A percentile compares a stretch with the other conserved stretches of the same genome.
These are phyloP conservation scores for Inosperma sp. DNA, from an alignment of 768 basidiomycete genomes.

Conservation along the genomic window DNA sequence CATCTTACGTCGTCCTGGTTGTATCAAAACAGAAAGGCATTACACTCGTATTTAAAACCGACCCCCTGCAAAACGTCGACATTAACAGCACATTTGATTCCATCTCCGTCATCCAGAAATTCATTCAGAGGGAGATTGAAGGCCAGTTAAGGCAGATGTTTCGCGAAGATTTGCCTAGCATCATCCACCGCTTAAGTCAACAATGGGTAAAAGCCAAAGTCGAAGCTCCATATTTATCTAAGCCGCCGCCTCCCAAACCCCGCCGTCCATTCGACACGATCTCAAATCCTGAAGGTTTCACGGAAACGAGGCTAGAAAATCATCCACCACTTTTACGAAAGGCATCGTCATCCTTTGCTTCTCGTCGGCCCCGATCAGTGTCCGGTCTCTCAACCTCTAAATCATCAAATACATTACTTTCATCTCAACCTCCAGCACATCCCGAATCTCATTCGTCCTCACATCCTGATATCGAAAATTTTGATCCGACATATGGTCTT, in stretches of 20 bases:
- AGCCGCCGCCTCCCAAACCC: constrained; percentile 39
- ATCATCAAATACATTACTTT: constrained; percentile 14
- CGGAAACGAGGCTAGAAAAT: constrained; percentile 18
- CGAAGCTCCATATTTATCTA: constrained; percentile 80
- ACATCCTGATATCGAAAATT: constrained; percentile 62
- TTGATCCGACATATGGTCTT: constrained; percentile 94
- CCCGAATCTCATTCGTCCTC: constrained; percentile 22
- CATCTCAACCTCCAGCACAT: constrained; percentile 15
- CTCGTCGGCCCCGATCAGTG: constrained; percentile 36
- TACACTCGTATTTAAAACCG: constrained; percentile 98
- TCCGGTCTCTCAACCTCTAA: constrained; percentile 36
- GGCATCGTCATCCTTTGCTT: constrained; percentile 21
- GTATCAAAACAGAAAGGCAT: constrained; percentile 98
- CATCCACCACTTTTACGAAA: constrained; percentile 24
- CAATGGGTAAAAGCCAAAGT: constrained; percentile 95
- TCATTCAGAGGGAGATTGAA: constrained; percentile 96
- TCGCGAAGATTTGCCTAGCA: constrained; percentile 91
- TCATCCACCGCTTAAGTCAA: constrained; percentile 93
- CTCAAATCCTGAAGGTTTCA: constrained; percentile 39
- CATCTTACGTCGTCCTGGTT: constrained; percentile 95
- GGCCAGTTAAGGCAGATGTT: constrained; percentile 98
- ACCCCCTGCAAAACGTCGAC: constrained; percentile 95
- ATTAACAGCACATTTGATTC: constrained; percentile 98
- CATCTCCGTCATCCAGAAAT: constrained; percentile 95
- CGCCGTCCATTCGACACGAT: constrained; percentile 34